Percentiles rank a stretch among this genome's conserved stretches.
Evolutionary conservation across 179 eudicot species (phyloP).

Genomic region (Dionaea muscipula): DNA sequence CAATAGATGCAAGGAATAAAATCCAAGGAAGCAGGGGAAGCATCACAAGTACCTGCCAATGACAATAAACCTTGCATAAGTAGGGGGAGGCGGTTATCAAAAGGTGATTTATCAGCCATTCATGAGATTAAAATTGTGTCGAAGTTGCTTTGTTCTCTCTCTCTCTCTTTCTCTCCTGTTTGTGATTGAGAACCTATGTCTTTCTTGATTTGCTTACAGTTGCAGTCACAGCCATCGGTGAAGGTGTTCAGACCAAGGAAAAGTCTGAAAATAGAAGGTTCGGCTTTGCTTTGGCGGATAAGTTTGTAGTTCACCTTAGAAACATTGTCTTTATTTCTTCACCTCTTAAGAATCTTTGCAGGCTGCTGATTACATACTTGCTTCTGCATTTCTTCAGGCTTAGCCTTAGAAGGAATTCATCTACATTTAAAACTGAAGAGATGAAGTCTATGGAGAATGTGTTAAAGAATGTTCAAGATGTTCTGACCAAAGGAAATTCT

Average conservation of each 20-base stretch:
- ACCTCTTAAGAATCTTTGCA: too few species aligned
- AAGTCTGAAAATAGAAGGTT: constrained; percentile 14
- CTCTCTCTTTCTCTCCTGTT: neutral
- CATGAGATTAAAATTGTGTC: neutral
- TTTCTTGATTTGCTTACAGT: neutral
- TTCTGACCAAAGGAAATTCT: too few species aligned
- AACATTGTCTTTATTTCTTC: too few species aligned
- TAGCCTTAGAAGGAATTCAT: neutral
- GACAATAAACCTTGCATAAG: neutral
- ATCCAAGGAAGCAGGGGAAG: constrained; percentile 6
- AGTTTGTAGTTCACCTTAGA: neutral
- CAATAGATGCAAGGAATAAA: constrained; percentile 7
- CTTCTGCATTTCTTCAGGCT: neutral
- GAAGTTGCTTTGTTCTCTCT: neutral
- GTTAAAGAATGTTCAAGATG: too few species aligned
- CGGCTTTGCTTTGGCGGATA: neutral
- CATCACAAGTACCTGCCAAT: constrained; percentile 2
- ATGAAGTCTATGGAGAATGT: too few species aligned
- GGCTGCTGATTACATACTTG: neutral
- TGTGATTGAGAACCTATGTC: neutral
- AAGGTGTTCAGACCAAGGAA: constrained; percentile 5
- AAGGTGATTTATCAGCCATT: constrained; percentile 9
- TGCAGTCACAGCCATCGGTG: constrained; percentile 1
- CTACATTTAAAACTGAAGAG: neutral
- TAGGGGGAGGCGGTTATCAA: constrained; percentile 3